Base-by-base conservation (phyloP, 1,139 yeast species). In the Magnusiomyces clavatus region DNA sequence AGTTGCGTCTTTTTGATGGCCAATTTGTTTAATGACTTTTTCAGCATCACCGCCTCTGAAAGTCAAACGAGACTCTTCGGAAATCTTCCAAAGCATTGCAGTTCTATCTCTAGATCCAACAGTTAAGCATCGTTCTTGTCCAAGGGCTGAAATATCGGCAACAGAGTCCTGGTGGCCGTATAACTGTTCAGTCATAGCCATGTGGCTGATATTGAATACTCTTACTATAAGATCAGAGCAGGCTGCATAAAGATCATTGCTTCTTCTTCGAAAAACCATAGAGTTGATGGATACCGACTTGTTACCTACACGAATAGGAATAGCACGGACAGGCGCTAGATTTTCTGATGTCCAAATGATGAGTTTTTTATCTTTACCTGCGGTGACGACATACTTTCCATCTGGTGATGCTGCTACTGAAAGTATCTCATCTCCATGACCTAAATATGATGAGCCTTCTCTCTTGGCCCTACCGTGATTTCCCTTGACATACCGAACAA, bases 131-230 rank as follows among this genome's bases (percentile, higher is more conserved):
- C 96, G 81, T 65, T 92, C 97, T 67, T 82, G 81, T 16, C 81
- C 79, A 57, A 92, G 73, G 0, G 96, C 86, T 24, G 89, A 73
- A 53, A 92, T 83, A 63, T 83, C 97, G 46, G 79, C 77, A 45
- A 92, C 90, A 52, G 78, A 75, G 66, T 94, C 98, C 71, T 94
- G 97, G 68, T 92, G 98, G 1, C 98, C 98, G 68, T 88, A 92
- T 49, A 92, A 73, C 3, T 87, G 82, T 70, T 92, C 98, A 63
- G 90, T 76, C 67, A 88, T 95, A 13, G 96, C 82, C 65, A 85
- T 78, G 68, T 89, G 97, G 63, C 82, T 86, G 56, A 90, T 77
- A 54, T 90, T 83, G 68, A 78, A 94, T 0, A 96, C 86, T 65
- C 97, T 79, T 56, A 92, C 86, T 62, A 92, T 84, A 62, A 89